Percentiles rank a stretch among this genome's conserved stretches.
Evolutionary conservation across 179 eudicot species (phyloP).

Genomic region (Beta macrorhiza): DNA sequence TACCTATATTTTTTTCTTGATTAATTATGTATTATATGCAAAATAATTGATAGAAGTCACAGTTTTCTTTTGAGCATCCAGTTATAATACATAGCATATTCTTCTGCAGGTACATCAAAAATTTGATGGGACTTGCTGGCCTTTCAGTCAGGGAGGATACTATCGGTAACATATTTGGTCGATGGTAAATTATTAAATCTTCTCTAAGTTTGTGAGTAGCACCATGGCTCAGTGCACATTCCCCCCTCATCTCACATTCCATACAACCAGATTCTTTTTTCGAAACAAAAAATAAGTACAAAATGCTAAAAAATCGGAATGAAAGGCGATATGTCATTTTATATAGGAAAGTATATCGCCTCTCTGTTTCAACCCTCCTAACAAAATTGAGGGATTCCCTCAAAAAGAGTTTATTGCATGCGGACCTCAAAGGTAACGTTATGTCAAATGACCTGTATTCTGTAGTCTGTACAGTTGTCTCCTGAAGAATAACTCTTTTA

Average conservation of each 20-base stretch:
- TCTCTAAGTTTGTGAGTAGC: not conserved
- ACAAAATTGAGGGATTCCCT: not conserved
- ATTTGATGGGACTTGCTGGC: slow-evolving; percentile 80
- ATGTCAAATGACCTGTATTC: not conserved
- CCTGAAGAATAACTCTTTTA: not conserved
- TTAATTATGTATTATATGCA: not conserved
- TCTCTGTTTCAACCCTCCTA: not conserved
- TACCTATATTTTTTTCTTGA: not conserved
- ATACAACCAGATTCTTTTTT: too few species aligned
- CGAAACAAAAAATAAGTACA: too few species aligned
- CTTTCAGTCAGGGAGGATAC: slow-evolving; percentile 92
- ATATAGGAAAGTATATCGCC: too few species aligned
- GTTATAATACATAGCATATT: not conserved
- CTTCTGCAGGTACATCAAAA: slow-evolving; percentile 70
- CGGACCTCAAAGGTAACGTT: not conserved
- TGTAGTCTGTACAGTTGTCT: not conserved
- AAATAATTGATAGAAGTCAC: not conserved
- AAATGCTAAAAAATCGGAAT: too few species aligned
- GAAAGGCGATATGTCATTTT: too few species aligned
- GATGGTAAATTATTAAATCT: slow-evolving; percentile 60
- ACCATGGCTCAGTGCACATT: not conserved
- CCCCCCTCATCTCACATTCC: too few species aligned
- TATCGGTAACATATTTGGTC: slow-evolving; percentile 94
- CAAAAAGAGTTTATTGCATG: not conserved
- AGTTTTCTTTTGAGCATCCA: not conserved